Conservation (phyloP, 2,329 filamentous ascomycete species). For the Colletotrichum costaricense region DNA sequence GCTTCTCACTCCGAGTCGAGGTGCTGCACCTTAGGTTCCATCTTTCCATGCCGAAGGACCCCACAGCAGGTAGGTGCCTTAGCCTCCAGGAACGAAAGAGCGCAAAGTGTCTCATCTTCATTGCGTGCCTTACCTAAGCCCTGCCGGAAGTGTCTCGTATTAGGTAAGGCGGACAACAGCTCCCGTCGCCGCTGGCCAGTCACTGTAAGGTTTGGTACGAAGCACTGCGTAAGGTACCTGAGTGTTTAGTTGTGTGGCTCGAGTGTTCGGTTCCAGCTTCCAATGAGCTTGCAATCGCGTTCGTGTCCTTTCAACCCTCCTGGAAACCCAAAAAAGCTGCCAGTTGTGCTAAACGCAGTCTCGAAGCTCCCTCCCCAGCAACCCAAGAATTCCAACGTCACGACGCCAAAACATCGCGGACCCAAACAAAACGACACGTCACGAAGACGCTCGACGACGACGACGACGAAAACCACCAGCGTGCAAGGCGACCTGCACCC, state of each 20-base stretch:
- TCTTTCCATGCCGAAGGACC: neutral
- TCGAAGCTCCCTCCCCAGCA: constrained; percentile 20
- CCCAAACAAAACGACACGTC: neutral
- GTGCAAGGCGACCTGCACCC: neutral
- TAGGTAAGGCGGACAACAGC: constrained; percentile 2
- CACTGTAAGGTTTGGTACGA: no score
- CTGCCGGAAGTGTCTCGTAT: neutral
- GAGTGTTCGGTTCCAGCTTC: constrained; percentile 31
- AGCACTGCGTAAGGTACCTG: no score
- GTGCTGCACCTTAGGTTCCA: neutral
- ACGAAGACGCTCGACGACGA: neutral
- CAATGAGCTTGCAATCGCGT: constrained; percentile 41
- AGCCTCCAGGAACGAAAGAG: constrained; percentile 11
- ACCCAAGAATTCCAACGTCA: neutral
- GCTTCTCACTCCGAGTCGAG: no score
- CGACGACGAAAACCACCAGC: neutral
- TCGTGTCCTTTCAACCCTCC: constrained; percentile 40
- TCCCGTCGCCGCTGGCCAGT: no score
- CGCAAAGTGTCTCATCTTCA: neutral
- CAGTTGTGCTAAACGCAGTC: constrained; percentile 25
- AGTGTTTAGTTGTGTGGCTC: constrained; percentile 3
- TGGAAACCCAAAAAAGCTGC: constrained; percentile 23
- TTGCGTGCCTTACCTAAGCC: neutral
- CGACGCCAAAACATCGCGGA: constrained; percentile 3
- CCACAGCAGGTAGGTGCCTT: constrained; percentile 17